Evolutionary conservation across 352 stramenopile genomes (phyloP), one percentile per base, ranked within the genome.

Genomic region (Thalassiosira delicatula): DNA sequence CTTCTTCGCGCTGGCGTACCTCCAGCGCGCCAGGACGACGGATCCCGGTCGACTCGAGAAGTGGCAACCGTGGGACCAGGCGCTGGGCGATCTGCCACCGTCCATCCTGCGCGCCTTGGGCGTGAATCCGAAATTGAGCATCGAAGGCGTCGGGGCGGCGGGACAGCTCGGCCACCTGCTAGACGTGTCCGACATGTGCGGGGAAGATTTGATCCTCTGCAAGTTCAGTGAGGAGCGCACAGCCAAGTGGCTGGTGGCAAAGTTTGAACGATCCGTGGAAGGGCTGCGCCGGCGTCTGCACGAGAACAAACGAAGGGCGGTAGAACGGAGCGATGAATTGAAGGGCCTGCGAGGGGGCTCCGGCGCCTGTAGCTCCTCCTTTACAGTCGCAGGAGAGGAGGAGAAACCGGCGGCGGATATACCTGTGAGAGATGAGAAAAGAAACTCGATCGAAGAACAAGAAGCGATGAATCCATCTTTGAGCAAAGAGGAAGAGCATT

Each of bases 61-160:
- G 56, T 91, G 86, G 88, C 79, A 89, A 72, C 88, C 88, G n/a
- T 86, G 77, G 46, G 85, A 92, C 71, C 88, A 92, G 63, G 44
- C 76, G 1, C 33, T 91, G 0, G 59, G 35, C 4, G 42, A 72
- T 35, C 17, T 88, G 42, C 61, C 75, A 0, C 21, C 49, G 4
- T 2, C 27, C 21, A 54, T 84, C 12, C 66, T 84, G 21, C 66
- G 63, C 29, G 75, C 75, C 40, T 53, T 86, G 7, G 42, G 83
- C 37, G n/a, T 81, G 27, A 54, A 78, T 35, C 46, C 42, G 21
- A 69, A 49, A 2, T 53, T 78, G 33, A 75, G 56, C 23, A 66
- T 81, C 3, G 44, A 70, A 44, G 49, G 59, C 27, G 54, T 84
- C 51, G 27, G 60, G 19, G 67, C 59, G n/a, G 63, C 76, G 17